phyloP scores from a whole-genome alignment of 371 early-diverging fungal species.

The Smittium culicis region DNA sequence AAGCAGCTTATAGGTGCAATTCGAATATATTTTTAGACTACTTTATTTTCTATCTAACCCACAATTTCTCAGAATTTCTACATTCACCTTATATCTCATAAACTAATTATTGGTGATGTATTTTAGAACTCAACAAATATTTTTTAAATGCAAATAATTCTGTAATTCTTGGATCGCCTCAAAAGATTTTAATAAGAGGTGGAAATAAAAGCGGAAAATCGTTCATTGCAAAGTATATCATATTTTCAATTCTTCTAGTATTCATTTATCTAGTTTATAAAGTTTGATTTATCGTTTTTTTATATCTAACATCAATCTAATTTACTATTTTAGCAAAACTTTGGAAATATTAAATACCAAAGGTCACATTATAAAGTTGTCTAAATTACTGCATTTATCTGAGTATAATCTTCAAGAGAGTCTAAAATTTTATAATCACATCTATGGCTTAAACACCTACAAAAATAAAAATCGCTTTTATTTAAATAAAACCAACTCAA shows the following conservation, averaged over 20 bases:
- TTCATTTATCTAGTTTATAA: neutral
- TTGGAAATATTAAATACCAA: neutral
- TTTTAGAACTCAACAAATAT: neutral
- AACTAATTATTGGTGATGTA: neutral
- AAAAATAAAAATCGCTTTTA: neutral
- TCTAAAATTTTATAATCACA: neutral
- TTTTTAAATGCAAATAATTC: neutral
- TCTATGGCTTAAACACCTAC: neutral
- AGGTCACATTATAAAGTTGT: neutral
- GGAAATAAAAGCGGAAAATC: neutral
- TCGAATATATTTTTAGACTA: neutral
- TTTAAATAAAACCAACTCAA: neutral
- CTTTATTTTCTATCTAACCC: neutral
- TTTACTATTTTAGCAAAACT: neutral
- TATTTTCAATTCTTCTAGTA: neutral
- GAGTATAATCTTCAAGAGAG: neutral
- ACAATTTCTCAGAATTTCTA: no score
- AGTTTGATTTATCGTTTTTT: neutral
- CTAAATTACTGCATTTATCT: neutral
- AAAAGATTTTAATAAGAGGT: neutral
- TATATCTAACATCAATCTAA: no score
- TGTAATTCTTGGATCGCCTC: neutral
- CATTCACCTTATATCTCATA: no score
- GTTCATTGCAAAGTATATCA: neutral
- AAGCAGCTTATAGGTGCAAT: neutral